These are phyloP conservation scores for Picochlorum sp. DNA, from an alignment of 139 green algal genomes.

Conservation along the genomic window DNA sequence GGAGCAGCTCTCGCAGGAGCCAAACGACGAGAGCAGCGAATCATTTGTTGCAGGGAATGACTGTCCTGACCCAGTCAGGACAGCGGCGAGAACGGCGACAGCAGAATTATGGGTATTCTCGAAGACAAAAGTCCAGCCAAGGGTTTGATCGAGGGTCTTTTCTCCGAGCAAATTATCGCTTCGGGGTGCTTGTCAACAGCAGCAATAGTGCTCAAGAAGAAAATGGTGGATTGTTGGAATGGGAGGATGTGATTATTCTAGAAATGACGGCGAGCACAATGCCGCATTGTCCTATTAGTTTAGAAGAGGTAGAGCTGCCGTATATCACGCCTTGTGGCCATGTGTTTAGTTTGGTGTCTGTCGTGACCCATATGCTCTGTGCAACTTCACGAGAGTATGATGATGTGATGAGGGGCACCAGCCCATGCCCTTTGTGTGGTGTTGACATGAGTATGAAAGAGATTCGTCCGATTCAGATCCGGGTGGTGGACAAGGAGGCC, in stretches of 20 bases:
- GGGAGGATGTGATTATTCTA: conserved; percentile 30
- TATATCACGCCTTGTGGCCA: conserved; percentile 87
- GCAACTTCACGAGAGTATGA: not conserved
- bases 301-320: conserved; percentile 59
- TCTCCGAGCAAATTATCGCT: conserved; percentile 9
- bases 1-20: too few species aligned
- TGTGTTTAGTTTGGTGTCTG: conserved; percentile 68
- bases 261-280: conserved; percentile 15
- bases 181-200: not conserved
- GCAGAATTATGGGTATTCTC: too few species aligned
- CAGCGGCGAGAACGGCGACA: too few species aligned
- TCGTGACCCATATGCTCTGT: conserved; percentile 70
- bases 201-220: too few species aligned
- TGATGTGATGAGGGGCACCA: conserved; percentile 35
- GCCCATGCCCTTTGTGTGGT: conserved; percentile 37
- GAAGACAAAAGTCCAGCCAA: not conserved
- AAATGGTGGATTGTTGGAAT: conserved; percentile 23
- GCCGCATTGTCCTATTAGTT: conserved; percentile 74
- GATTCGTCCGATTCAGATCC: not conserved
- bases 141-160: conserved; percentile 4
- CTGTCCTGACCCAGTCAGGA: too few species aligned
- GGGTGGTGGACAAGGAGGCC: not conserved
- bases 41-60: too few species aligned
- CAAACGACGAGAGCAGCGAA: too few species aligned
- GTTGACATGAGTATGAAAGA: not conserved